Evolutionary conservation across 208 protist genomes (phyloP), one percentile per base, ranked within the genome.

Genomic region (Porcisia hertigi): DNA sequence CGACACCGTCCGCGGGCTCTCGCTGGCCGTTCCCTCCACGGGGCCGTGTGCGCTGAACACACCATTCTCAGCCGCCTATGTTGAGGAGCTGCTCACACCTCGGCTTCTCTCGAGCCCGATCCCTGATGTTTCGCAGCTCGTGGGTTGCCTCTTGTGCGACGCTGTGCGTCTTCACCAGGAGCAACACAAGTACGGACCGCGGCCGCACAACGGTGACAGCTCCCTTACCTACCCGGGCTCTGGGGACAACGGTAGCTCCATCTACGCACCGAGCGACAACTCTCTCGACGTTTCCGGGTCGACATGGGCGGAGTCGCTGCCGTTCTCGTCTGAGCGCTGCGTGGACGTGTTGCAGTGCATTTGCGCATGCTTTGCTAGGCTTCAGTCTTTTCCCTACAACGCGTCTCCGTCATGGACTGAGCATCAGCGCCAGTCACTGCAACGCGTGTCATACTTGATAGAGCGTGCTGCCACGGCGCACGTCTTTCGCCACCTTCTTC

Each of bases 111-210:
- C 57, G 5, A 92, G 84, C 54, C 75, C 73, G 49, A 74, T 86
- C 55, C 73, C 81, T 4, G 86, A 86, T 34, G 91, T 93, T 20
- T 79, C 77, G 36, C 87, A 93, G 73, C 75, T 93, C 25, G 89
- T 89, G 1, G 85, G 78, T 3, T 95, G 88, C n/a, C 58, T 93
- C 16, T 59, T 95, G 1, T 90, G 86, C 60, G 91, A 95, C 47
- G 63, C 85, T 30, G 73, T 92, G 16, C 87, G 91, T 3, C 82
- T 93, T 1, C 69, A 76, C 39, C 57, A 69, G 39, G 69, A 69
- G 34, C 55, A 69, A 7, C 52, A 45, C 43, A 70, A 53, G 52
- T 64, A 43, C 18, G 43, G 14, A 30, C 54, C n/a, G 71, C n/a
- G 41, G 65, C 55, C 53, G 20, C 14, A 39, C 69, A 45, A 60